Base-by-base conservation (phyloP, 345 rosid species). In the Melaleuca quinquenervia region DNA sequence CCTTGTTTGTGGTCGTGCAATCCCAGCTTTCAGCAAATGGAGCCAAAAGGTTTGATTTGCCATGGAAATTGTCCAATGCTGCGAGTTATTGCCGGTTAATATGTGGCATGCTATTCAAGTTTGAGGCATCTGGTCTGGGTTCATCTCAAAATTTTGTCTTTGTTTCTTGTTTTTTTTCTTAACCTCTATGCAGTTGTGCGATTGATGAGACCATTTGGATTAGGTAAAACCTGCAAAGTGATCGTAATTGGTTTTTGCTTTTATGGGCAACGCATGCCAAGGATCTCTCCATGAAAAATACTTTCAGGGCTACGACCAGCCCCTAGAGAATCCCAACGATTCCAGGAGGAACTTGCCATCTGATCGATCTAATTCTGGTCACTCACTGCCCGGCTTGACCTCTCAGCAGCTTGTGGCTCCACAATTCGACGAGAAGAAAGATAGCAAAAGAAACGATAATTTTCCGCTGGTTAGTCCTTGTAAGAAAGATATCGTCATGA, bases 401-500 rank as follows among this genome's bases (percentile, higher is more conserved):
- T 32, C 84, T 50, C 90, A 88, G 83, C 56, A 76, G 52, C 89
- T 50, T 50, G 58, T 56, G 60, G 88, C 88, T 21, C 89, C 76
- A 84, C 91, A 91, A 64, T 88, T 87, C 52, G n/a, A 52, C 84
- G 85, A 82, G 26, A 70, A 70, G 78, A 70, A 70, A 32, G 89
- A 87, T 14, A 32, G 54, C 41, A 88, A 84, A 52, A 91, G 86
- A 51, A 91, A 90, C 74, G 86, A 85, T 88, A 85, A 86, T 86
- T 86, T 87, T 53, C 91, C 89, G 49, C 87, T 85, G 56, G 76
- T 86, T 64, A 87, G 89, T 88, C 94, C 96, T 84, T 82, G 15
- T 58, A 93, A 88, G 88, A 93, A 88, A 85, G 97, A 92, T n/a
- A 87, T 12, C 87, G 90, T 89, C 88, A 96, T 96, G 99, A 93